Evolutionary conservation across 2,329 filamentous ascomycete species (phyloP).

Genomic region (Aspergillus novofumigatus): DNA sequence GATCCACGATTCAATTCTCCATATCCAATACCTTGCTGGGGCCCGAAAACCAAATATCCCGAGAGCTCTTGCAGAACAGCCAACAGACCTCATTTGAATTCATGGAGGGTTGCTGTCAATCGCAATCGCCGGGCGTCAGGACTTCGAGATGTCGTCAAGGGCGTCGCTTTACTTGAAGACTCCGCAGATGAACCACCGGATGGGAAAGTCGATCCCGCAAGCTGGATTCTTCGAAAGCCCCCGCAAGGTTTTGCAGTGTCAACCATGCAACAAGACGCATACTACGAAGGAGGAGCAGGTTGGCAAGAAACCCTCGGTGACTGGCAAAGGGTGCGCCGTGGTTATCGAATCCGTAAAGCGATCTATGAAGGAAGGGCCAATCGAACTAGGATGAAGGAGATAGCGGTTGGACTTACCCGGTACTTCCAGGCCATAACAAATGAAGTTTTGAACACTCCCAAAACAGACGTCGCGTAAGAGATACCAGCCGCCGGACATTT

Average conservation of each 20-base stretch:
- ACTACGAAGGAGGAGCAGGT: slow-evolving; percentile 37
- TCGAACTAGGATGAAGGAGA: slow-evolving; percentile 27
- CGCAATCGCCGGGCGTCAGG: slow-evolving; percentile 28
- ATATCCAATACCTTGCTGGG: slow-evolving; percentile 19
- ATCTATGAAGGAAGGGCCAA: slow-evolving; percentile 36
- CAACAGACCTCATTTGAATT: slow-evolving; percentile 31
- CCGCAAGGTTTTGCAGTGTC: slow-evolving; percentile 37
- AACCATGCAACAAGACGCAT: slow-evolving; percentile 32
- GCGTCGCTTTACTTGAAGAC: slow-evolving; percentile 29
- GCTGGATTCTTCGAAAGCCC: slow-evolving; percentile 39
- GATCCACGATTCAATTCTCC: slow-evolving; percentile 34
- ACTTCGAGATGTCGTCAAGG: slow-evolving; percentile 24
- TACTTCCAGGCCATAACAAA: slow-evolving; percentile 15
- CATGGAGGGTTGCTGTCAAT: slow-evolving; percentile 39
- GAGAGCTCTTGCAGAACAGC: slow-evolving; percentile 12
- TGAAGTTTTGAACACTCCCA: slow-evolving; percentile 1
- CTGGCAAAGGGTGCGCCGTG: slow-evolving; percentile 34
- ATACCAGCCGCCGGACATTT: not conserved
- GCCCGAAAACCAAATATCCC: slow-evolving; percentile 26
- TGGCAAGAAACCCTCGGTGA: slow-evolving; percentile 39
- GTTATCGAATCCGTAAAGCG: slow-evolving; percentile 35
- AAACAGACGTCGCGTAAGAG: not conserved
- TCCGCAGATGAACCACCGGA: slow-evolving; percentile 38
- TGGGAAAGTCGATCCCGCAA: slow-evolving; percentile 36
- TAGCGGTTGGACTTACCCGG: slow-evolving; percentile 19